A percentile compares a stretch with the other conserved stretches of the same genome.
phyloP scores from a whole-genome alignment of 148 eudicot genomes.

The Fagopyrum homotropicum region DNA sequence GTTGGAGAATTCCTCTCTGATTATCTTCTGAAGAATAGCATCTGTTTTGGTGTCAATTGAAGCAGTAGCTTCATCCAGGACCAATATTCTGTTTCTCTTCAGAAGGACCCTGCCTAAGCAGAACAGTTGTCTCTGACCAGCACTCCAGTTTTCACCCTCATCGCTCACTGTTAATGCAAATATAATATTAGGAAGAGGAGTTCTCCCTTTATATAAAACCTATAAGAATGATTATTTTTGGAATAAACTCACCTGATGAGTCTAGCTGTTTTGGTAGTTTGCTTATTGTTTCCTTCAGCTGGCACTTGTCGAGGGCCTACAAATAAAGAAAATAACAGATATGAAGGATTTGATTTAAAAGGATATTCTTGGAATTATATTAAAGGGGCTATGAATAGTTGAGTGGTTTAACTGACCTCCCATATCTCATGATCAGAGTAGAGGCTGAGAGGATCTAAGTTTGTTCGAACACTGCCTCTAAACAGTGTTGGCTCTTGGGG shows the following conservation, averaged over 20 bases:
- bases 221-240: neutral
- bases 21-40: constrained; percentile 46
- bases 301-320: constrained; percentile 73
- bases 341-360: neutral
- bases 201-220: neutral
- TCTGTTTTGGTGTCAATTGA: constrained; percentile 57
- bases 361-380: neutral
- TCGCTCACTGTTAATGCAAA: constrained; percentile 37
- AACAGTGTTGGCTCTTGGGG: constrained; percentile 79
- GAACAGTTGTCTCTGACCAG: constrained; percentile 54
- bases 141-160: constrained; percentile 71
- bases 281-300: constrained; percentile 53
- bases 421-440: constrained; percentile 59
- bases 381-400: neutral
- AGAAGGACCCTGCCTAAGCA: constrained; percentile 61
- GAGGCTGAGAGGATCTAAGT: constrained; percentile 56
- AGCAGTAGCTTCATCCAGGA: constrained; percentile 71
- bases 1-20: constrained; percentile 45
- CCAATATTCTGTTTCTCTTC: constrained; percentile 53
- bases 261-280: constrained; percentile 50
- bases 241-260: constrained; percentile 40
- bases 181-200: neutral
- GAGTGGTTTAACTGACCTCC: constrained; percentile 35
- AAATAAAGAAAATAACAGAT: neutral
- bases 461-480: constrained; percentile 50